These are phyloP conservation scores for Macrolepiota albuminosa DNA, from an alignment of 768 basidiomycete genomes.

Conservation along the genomic window DNA sequence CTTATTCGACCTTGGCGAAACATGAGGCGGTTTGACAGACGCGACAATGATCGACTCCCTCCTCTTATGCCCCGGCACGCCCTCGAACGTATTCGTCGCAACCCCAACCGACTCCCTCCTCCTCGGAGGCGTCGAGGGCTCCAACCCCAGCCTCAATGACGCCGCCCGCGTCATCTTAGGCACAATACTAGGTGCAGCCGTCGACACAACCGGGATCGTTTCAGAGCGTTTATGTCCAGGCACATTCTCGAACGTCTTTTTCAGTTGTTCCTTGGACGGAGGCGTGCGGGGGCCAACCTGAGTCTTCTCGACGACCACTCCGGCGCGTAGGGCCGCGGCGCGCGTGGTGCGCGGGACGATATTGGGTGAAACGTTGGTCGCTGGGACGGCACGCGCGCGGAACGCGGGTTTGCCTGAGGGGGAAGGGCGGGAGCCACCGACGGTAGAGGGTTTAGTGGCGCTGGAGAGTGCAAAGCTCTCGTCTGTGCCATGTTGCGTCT, in stretches of 20 bases:
- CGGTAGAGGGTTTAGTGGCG: slow-evolving; percentile 37
- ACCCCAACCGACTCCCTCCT: slow-evolving; percentile 32
- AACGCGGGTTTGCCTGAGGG: slow-evolving; percentile 48
- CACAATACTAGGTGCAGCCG: slow-evolving; percentile 63
- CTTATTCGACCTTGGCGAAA: slow-evolving; percentile 74
- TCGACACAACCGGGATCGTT: slow-evolving; percentile 69
- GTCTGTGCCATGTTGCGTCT: slow-evolving; percentile 35
- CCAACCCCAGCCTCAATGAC: slow-evolving; percentile 56
- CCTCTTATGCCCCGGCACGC: slow-evolving; percentile 83
- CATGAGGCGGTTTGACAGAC: slow-evolving; percentile 56
- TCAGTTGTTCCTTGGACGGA: slow-evolving; percentile 55
- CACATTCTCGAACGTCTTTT: slow-evolving; percentile 67
- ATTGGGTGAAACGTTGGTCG: slow-evolving; percentile 55
- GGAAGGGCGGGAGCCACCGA: slow-evolving; percentile 33
- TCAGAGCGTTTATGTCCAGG: slow-evolving; percentile 77
- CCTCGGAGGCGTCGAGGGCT: slow-evolving; percentile 33
- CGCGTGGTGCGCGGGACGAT: slow-evolving; percentile 76
- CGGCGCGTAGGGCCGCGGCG: slow-evolving; percentile 70
- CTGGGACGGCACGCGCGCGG: slow-evolving; percentile 64
- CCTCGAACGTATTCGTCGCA: slow-evolving; percentile 55
- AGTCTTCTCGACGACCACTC: slow-evolving; percentile 42
- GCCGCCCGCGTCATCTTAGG: slow-evolving; percentile 78
- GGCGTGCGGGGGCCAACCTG: slow-evolving; percentile 43
- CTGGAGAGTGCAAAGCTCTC: slow-evolving; percentile 44
- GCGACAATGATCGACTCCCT: slow-evolving; percentile 70